Conservation (phyloP, 176 grass and related monocot species). For the Pontederia paniculata region DNA sequence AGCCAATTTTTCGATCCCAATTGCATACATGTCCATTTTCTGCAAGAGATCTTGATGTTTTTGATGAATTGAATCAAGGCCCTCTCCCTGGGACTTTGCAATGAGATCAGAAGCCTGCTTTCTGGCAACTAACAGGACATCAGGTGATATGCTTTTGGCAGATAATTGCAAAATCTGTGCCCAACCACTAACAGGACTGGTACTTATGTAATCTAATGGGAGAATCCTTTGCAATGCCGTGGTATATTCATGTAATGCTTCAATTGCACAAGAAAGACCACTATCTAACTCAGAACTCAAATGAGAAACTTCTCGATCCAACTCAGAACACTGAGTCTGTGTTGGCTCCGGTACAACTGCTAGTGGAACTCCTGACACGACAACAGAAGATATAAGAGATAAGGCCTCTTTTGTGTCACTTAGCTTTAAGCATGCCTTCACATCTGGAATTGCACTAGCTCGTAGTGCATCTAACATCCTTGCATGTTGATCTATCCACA, state of each 20-base stretch:
- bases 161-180: constrained; percentile 87
- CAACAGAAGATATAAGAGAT: constrained; percentile 70
- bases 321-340: constrained; percentile 66
- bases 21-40: constrained; percentile 65
- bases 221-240: constrained; percentile 74
- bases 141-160: constrained; percentile 47
- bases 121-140: constrained; percentile 76
- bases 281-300: constrained; percentile 66
- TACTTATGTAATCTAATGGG: constrained; percentile 62
- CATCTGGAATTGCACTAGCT: constrained; percentile 37
- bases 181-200: constrained; percentile 76
- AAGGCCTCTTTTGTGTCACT: constrained; percentile 50
- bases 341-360: constrained; percentile 91
- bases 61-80: constrained; percentile 56
- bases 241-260: constrained; percentile 60
- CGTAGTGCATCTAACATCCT: constrained; percentile 63
- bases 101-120: constrained; percentile 68
- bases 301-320: constrained; percentile 81
- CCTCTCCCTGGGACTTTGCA: constrained; percentile 72
- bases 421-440: constrained; percentile 30
- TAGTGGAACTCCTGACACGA: constrained; percentile 74
- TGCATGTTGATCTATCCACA: constrained; percentile 84
- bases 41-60: constrained; percentile 64
- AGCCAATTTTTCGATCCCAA: constrained; percentile 53
- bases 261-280: constrained; percentile 54